Evolutionary conservation across 805 yeast genomes (phyloP), one percentile per base, ranked within the genome.

Genomic region (Saccharomycopsis schoenii): DNA sequence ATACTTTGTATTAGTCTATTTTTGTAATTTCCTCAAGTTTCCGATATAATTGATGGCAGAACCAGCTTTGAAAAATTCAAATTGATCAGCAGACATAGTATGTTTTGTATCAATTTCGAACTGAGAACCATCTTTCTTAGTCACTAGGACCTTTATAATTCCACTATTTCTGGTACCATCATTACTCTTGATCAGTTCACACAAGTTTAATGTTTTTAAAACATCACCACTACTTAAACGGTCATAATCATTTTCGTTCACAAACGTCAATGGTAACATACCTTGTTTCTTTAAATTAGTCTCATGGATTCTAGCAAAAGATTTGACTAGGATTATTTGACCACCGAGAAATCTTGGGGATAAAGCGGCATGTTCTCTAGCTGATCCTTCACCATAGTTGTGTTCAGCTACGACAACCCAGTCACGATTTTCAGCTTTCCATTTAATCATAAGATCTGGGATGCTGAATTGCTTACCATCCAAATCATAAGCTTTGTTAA

Each of bases 321-420:
- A 92, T 75, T 92, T 93, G 68, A 89, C 96, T 64, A 93, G 77
- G 65, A 93, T 87, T 65, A 91, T 83, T 62, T 85, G 76, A 65
- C 99, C 98, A 63, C 97, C 98, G 55, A 94, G 80, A 78, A 89
- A 94, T 75, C 96, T 83, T 61, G 98, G 99, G 40, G 94, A 89
- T 67, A 94, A 79, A 15, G 98, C 98, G 55, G 99, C 99, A 70
- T 93, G 99, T 74, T 93, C 99, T 82, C 99, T 88, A 39, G 99
- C 97, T 57, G 97, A 92, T 69, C 99, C 99, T 78, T 93, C 99
- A 76, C 99, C 99, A 71, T 93, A 94, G 76, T 93, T 93, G 72
- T 94, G 97, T 74, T 94, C 99, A 60, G 97, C 98, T 66, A 94
- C 87, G 55, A 94, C 97, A 66, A 84, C 81, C 99, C 99, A 93